Conservation (phyloP, 331 rosid species). For the Acacia concinna region DNA sequence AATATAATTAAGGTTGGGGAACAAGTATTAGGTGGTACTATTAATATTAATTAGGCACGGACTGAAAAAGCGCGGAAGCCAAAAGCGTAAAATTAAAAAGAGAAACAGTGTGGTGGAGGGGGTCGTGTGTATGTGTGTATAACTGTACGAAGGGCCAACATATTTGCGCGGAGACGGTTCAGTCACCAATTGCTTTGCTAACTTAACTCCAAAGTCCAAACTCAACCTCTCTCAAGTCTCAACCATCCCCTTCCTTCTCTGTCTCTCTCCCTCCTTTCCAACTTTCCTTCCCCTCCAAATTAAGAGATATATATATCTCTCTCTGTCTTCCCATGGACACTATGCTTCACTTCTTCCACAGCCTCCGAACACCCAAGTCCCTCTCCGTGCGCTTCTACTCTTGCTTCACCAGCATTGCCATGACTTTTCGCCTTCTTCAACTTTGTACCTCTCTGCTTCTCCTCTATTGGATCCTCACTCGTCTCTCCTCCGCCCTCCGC, state of each 20-base stretch:
- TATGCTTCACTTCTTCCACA: constrained; percentile 21
- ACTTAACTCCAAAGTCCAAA: neutral
- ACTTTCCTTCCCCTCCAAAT: neutral
- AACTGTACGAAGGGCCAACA: neutral
- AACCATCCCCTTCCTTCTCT: too few relatives aligned
- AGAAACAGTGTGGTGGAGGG: neutral
- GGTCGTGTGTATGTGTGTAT: too few relatives aligned
- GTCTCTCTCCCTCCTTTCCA: neutral
- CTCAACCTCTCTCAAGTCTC: neutral
- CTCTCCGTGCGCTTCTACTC: constrained; percentile 32
- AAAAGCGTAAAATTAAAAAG: too few relatives aligned
- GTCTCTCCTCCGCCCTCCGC: constrained; percentile 55
- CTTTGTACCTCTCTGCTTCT: constrained; percentile 43
- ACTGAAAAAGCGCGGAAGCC: too few relatives aligned
- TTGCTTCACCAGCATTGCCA: constrained; percentile 39
- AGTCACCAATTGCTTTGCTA: neutral
- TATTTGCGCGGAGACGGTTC: neutral
- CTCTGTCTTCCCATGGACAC: constrained; percentile 33
- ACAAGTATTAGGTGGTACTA: too few relatives aligned
- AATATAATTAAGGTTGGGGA: too few relatives aligned
- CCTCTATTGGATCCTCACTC: constrained; percentile 57
- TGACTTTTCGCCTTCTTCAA: constrained; percentile 51
- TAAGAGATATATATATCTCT: neutral
- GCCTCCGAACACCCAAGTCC: constrained; percentile 26
- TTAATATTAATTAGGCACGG: too few relatives aligned